A percentile compares a stretch with the other conserved stretches of the same genome.
These are phyloP conservation scores for Arachis hypogaea DNA, from an alignment of 306 rosid genomes.

Conservation along the genomic window DNA sequence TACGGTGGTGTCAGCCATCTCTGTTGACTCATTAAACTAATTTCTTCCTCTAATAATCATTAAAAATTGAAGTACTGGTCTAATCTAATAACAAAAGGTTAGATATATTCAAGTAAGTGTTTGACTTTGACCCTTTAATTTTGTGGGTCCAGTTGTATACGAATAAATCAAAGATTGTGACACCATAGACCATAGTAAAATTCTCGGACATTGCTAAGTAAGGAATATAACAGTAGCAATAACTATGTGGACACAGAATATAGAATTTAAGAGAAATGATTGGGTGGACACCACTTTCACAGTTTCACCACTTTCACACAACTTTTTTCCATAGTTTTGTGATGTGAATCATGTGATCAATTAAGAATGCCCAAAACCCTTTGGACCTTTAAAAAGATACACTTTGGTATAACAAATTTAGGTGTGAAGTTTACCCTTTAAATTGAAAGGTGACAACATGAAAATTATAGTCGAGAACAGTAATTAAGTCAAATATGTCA, in stretches of 20 bases:
- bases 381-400: not conserved
- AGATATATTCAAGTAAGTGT: not conserved
- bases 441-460: not conserved
- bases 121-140: not conserved
- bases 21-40: constrained; percentile 23
- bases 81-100: too few species aligned
- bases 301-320: not conserved
- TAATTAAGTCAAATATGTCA: too few species aligned
- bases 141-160: not conserved
- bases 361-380: too few species aligned
- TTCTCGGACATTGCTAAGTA: constrained; percentile 6
- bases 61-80: not conserved
- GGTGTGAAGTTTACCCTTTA: not conserved
- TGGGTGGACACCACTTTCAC: constrained; percentile 32
- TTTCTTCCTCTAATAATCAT: not conserved
- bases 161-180: constrained; percentile 5
- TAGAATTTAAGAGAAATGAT: not conserved
- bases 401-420: not conserved
- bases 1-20: constrained; percentile 3
- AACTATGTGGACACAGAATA: not conserved
- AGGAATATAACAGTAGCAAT: constrained; percentile 4
- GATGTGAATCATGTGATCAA: not conserved
- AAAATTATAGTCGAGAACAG: too few species aligned
- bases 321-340: not conserved
- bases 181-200: not conserved